Conservation (phyloP, 1,139 yeast genomes). For the Yamadazyma taylorii region DNA sequence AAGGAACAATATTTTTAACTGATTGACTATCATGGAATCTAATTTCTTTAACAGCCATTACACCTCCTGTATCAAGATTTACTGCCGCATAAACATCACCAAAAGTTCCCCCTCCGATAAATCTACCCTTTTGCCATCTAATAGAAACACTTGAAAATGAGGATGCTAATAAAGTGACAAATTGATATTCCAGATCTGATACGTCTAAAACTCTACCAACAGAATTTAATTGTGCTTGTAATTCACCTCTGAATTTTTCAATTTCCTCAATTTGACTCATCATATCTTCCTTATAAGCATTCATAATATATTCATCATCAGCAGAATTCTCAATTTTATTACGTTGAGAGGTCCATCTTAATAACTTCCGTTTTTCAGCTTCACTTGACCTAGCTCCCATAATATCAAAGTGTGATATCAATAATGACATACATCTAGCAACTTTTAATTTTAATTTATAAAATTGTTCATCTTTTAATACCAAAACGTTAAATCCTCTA, state of each 20-base stretch:
- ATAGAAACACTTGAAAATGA: constrained; percentile 89
- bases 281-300: constrained; percentile 57
- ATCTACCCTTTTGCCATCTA: constrained; percentile 96
- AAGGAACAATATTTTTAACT: constrained; percentile 80
- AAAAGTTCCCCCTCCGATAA: constrained; percentile 93
- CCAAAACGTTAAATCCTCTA: constrained; percentile 82
- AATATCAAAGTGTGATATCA: constrained; percentile 93
- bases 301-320: constrained; percentile 61
- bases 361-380: constrained; percentile 60
- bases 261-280: constrained; percentile 59
- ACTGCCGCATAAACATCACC: constrained; percentile 93
- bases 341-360: constrained; percentile 53
- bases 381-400: constrained; percentile 97
- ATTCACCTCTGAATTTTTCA: constrained; percentile 55
- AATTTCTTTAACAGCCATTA: constrained; percentile 96
- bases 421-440: constrained; percentile 90
- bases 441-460: constrained; percentile 73
- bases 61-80: constrained; percentile 91
- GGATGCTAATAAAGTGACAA: constrained; percentile 81
- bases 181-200: constrained; percentile 83
- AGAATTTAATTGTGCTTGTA: constrained; percentile 49
- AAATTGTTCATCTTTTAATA: constrained; percentile 77
- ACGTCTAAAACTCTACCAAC: constrained; percentile 91
- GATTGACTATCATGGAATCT: constrained; percentile 87
- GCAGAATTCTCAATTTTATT: constrained; percentile 49